These are phyloP conservation scores for Rhinocladiella similis DNA, from an alignment of 2,329 filamentous ascomycete species.

Conservation along the genomic window DNA sequence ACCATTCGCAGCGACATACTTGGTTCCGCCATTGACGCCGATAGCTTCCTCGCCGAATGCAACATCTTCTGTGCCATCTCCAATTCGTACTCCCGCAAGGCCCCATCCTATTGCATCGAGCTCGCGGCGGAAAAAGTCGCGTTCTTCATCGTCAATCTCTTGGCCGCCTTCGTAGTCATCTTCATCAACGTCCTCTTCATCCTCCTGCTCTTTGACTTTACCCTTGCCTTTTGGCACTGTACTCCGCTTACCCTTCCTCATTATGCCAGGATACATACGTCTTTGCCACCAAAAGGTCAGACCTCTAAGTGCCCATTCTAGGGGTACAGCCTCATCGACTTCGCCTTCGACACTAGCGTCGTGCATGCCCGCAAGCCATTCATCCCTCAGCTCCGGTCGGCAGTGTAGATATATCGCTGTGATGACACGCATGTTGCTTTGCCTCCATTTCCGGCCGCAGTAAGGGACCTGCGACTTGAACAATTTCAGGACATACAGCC, in stretches of 20 bases:
- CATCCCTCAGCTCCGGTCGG: constrained; percentile 85
- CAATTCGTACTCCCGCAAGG: constrained; percentile 31
- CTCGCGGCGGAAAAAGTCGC: constrained; percentile 77
- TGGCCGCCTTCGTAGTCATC: constrained; percentile 41
- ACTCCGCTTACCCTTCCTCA: constrained; percentile 53
- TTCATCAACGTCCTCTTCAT: constrained; percentile 33
- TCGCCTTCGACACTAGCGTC: constrained; percentile 83
- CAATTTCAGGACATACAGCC: constrained; percentile 92
- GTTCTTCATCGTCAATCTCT: constrained; percentile 66
- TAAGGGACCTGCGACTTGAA: constrained; percentile 99
- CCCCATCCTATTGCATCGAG: constrained; percentile 68
- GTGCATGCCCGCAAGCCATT: constrained; percentile 45
- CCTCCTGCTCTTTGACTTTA: constrained; percentile 34
- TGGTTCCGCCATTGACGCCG: constrained; percentile 12
- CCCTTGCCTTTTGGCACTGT: constrained; percentile 3
- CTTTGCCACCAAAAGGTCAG: constrained; percentile 95
- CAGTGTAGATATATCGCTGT: constrained; percentile 95
- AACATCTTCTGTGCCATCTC: constrained; percentile 28
- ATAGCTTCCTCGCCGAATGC: constrained; percentile 29
- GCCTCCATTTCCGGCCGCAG: constrained; percentile 96
- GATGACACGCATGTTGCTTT: constrained; percentile 97
- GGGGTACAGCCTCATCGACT: constrained; percentile 85
- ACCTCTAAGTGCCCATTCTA: constrained; percentile 86
- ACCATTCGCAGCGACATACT: constrained; percentile 13
- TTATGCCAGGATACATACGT: constrained; percentile 74